Evolutionary conservation across 1,139 yeast genomes (phyloP).

Genomic region (Diutina mesorugosa): DNA sequence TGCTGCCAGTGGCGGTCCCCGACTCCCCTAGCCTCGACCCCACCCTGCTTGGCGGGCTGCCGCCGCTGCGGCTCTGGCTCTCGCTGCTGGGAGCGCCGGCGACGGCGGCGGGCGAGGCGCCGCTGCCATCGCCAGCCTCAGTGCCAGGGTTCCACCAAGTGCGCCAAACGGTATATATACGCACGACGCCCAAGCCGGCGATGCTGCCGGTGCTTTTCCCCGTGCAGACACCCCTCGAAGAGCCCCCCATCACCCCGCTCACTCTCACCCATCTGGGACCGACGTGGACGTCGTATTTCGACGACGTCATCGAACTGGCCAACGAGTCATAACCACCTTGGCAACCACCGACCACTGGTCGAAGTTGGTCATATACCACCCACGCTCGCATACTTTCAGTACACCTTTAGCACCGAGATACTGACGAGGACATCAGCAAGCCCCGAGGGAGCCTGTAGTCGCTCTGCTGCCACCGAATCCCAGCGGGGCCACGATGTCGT

Average conservation of each 20-base stretch:
- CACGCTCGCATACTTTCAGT: no score
- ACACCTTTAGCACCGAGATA: no score
- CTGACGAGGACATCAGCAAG: no score
- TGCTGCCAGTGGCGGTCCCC: slow-evolving; percentile 13
- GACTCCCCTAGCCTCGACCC: slow-evolving; percentile 43
- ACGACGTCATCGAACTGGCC: background rate
- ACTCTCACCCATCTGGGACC: slow-evolving; percentile 10
- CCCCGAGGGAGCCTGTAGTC: no score
- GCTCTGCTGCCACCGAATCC: no score
- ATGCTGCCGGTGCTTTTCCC: slow-evolving; percentile 22
- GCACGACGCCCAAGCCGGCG: background rate
- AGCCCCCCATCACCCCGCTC: slow-evolving; percentile 36
- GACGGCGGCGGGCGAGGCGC: slow-evolving; percentile 7
- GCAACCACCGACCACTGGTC: no score
- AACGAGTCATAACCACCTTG: background rate
- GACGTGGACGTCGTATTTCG: background rate
- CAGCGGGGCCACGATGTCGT: no score
- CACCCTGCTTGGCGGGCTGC: slow-evolving; percentile 40
- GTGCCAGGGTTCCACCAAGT: background rate
- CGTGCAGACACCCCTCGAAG: slow-evolving; percentile 32
- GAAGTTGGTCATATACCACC: no score
- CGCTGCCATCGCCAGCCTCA: slow-evolving; percentile 10
- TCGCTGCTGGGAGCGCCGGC: slow-evolving; percentile 40
- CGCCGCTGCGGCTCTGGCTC: slow-evolving; percentile 37
- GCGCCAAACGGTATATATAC: background rate